Base-by-base conservation (phyloP, 2,329 filamentous ascomycete species). In the Colletotrichum eleusines region DNA sequence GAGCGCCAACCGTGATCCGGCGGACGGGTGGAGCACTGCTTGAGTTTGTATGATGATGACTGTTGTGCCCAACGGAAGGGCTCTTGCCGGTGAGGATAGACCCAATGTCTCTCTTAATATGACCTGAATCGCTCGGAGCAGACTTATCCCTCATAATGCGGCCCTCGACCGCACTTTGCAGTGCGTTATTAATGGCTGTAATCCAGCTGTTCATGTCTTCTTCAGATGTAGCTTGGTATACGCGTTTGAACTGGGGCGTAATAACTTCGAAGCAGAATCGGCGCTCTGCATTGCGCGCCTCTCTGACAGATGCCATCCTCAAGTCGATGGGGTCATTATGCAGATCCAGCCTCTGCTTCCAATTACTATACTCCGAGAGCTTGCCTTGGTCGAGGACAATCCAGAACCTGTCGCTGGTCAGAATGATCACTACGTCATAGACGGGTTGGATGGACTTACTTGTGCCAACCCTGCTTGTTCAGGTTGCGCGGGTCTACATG, bases 151-250 rank as follows among this genome's bases (percentile, higher is more conserved):
- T 87, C 73, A 85, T 87, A 38, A 89, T 89, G 73, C 91, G 90
- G 53, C 93, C 92, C 81, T 99, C 97, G 60, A 99, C 94, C 20
- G 96, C 97, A 78, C 94, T 97, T 78, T 99, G 96, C 48, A 98
- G 84, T 12, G 96, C 97, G 77, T 98, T 99, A 81, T 99, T 99
- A 83, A 99, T 97, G 26, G 96, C 92, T 28, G 89, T 87, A 75
- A 99, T 99, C 96, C 96, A 99, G 75, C 90, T 95, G 78, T 92
- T 94, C 94, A 99, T 97, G 76, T 99, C 96, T 48, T 99, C 96
- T 81, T 98, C 96, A 0, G 95, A 97, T 1, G 95, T 98, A 50
- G 95, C 96, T 82, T 99, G 96, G 80, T 98, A 99, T 20, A 98
- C 95, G 66, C 96, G 91, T 76, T 97, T 98, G 80, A 92, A 98